Base-by-base conservation (phyloP, 352 stramenopile species). In the Globisporangium orthogonon region DNA sequence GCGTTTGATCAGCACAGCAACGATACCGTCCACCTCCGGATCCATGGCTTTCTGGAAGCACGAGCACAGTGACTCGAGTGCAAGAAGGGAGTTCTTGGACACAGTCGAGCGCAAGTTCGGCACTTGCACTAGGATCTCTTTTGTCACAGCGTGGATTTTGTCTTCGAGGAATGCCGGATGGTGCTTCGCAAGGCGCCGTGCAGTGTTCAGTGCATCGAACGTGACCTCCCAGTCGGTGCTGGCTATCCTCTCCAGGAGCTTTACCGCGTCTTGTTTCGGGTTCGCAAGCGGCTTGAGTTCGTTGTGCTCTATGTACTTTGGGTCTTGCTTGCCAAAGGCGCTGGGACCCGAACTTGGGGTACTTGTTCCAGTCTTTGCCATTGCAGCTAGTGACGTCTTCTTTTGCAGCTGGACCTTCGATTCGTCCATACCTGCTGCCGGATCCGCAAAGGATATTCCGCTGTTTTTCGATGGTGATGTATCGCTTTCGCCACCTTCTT, bases 21-120 rank as follows among this genome's bases (percentile, higher is more conserved):
- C 39, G 7, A 91, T 70, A 18, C 57, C 69, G 37, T 91, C 81
- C 13, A 90, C 62, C 31, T 91, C 78, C 0, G 57, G 52, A 49
- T 94, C 81, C 55, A 94, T 76, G 0, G 60, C 18, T 28, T 74
- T 69, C 37, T 66, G 70, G 37, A 83, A 73, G 18, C 62, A 52
- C 15, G 58, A 52, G 50, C 78, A 84, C 58, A 91, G 62, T 1
- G 79, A 77, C 10, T 91, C 78, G 4, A 94, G 60, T 40, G 81
- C 76, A 10, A 91, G 53, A 10, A 91, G 49, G n/a, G 79, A 78
- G 54, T 91, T 91, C 56, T 91, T 91, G 4, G 79, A 78, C 31
- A 91, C 83, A 0, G 70, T 75, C 0, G 81, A 94, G 9, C 83
- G 76, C 48, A 94, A 30, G 50, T 89, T 94, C 1, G 61, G 57